Percentiles rank a stretch among this genome's conserved stretches.
Evolutionary conservation across 2,329 filamentous ascomycete genomes (phyloP).

Genomic region (Pezicula neosporulosa): DNA sequence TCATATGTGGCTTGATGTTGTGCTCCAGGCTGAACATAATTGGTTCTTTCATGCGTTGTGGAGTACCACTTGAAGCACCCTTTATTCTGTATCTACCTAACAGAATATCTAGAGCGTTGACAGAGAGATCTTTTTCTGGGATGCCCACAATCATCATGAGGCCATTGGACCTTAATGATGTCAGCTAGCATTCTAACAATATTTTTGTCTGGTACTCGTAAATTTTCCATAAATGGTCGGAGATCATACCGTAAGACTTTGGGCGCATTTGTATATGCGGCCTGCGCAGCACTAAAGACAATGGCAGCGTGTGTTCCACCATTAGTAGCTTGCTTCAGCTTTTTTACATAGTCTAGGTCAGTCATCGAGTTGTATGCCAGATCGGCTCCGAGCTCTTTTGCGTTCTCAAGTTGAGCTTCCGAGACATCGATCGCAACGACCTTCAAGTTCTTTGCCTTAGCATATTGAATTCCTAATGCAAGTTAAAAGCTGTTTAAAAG

Average conservation of each 20-base stretch:
- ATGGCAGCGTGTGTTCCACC: neutral
- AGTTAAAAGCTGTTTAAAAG: neutral
- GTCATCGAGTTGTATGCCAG: neutral
- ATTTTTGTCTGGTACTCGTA: too few species aligned
- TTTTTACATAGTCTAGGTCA: neutral
- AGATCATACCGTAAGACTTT: neutral
- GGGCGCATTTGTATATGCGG: neutral
- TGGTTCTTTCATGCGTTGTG: neutral
- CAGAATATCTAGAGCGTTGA: neutral
- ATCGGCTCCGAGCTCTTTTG: constrained; percentile 2
- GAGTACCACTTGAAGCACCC: neutral
- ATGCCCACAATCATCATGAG: constrained; percentile 5
- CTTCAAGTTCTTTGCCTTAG: constrained; percentile 1
- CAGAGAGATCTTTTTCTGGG: neutral
- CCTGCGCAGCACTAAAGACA: neutral
- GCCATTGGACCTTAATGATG: neutral
- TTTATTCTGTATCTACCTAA: constrained; percentile 1
- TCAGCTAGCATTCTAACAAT: neutral
- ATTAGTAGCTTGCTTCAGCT: neutral
- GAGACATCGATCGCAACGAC: constrained; percentile 4
- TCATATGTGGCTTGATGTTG: constrained; percentile 4
- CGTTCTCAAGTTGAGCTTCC: neutral
- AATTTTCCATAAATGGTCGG: neutral
- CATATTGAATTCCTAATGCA: neutral
- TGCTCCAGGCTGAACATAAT: constrained; percentile 3